Conservation (phyloP, 257 asterid species). For the Avicennia marina region DNA sequence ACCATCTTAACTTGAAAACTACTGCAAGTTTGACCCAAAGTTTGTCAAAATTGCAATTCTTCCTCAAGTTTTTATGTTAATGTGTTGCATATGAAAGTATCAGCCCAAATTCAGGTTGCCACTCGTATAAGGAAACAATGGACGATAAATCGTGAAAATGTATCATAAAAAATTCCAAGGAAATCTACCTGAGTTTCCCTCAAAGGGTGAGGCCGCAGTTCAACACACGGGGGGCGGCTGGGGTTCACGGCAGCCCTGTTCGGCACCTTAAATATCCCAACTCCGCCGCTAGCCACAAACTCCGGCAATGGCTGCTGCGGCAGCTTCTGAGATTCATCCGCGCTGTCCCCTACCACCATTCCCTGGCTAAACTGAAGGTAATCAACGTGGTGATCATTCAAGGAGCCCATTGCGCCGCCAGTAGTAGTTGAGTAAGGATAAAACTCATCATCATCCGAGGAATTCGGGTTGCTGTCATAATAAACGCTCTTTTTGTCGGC, state of each 20-base stretch:
- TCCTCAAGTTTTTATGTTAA: neutral
- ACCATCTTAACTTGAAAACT: neutral
- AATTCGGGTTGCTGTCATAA: constrained; percentile 19
- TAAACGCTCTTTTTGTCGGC: constrained; percentile 14
- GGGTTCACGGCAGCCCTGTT: constrained; percentile 64
- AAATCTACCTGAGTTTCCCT: constrained; percentile 63
- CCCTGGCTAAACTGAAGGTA: constrained; percentile 17
- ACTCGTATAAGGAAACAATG: too few species aligned
- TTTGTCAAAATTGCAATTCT: neutral
- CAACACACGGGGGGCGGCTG: constrained; percentile 52
- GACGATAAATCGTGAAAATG: neutral
- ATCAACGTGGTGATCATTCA: constrained; percentile 32
- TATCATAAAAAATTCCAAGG: neutral
- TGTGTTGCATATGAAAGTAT: neutral
- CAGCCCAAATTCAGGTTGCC: neutral
- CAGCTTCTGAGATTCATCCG: constrained; percentile 19
- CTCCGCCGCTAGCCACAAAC: constrained; percentile 53
- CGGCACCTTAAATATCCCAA: constrained; percentile 61
- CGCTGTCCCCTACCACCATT: constrained; percentile 11
- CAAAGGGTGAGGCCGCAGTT: constrained; percentile 80
- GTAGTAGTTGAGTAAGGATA: constrained; percentile 48
- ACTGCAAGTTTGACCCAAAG: neutral
- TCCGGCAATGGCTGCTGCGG: constrained; percentile 55
- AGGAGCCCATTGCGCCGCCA: constrained; percentile 18
- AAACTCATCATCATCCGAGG: constrained; percentile 54